phyloP scores from a whole-genome alignment of 106 monocot genomes.

The Triglochin maritima region DNA sequence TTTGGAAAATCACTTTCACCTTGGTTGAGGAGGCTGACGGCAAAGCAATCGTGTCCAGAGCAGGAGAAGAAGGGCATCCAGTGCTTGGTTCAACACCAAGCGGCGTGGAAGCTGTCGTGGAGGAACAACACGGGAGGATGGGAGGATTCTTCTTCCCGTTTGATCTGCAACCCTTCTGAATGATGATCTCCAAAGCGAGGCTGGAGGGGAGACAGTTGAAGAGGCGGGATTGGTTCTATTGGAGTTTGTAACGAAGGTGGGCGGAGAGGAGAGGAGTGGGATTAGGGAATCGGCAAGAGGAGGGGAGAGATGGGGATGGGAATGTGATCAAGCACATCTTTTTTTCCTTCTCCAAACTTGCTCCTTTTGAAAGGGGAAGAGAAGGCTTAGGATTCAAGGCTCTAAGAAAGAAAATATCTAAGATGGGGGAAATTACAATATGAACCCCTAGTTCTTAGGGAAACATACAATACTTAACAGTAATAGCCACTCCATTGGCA shows the following conservation, averaged over 20 bases:
- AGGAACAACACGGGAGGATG: constrained; percentile 68
- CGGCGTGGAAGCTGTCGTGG: constrained; percentile 88
- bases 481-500: too few relatives aligned
- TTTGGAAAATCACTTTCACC: constrained; percentile 62
- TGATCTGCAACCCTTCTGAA: constrained; percentile 22
- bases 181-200: constrained; percentile 55
- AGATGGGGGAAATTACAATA: too few relatives aligned
- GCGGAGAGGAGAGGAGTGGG: neutral
- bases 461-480: too few relatives aligned
- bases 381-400: too few relatives aligned
- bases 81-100: constrained; percentile 93
- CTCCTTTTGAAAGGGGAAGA: too few relatives aligned
- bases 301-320: too few relatives aligned
- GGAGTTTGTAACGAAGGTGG: constrained; percentile 27
- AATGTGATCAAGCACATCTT: too few relatives aligned
- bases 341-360: too few relatives aligned
- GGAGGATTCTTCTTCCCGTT: constrained; percentile 11
- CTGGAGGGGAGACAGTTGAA: constrained; percentile 70
- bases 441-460: too few relatives aligned
- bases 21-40: constrained; percentile 58
- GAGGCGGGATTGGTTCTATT: constrained; percentile 53
- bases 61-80: constrained; percentile 76
- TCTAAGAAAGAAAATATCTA: too few relatives aligned
- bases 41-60: constrained; percentile 55
- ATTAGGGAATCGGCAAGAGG: too few relatives aligned